Evolutionary conservation across 306 rosid species (phyloP).

Genomic region (Calophaca sinica): DNA sequence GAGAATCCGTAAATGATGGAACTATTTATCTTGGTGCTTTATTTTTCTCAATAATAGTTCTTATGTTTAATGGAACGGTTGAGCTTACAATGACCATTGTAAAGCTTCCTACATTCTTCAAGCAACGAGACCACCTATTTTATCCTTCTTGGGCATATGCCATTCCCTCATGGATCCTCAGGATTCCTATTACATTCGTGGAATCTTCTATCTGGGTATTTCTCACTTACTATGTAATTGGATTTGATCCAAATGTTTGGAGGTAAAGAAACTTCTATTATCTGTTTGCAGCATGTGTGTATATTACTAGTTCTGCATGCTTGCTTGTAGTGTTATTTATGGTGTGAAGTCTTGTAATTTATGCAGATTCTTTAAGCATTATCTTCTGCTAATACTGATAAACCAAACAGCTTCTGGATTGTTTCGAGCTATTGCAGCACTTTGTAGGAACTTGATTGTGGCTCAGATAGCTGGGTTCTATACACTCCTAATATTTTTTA

Average conservation of each 20-base stretch:
- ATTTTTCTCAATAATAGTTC: conserved; percentile 48
- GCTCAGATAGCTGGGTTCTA: conserved; percentile 53
- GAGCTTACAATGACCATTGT: conserved; percentile 61
- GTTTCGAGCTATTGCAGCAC: conserved; percentile 59
- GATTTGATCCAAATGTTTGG: conserved; percentile 61
- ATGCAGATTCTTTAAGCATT: conserved; percentile 58
- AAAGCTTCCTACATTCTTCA: conserved; percentile 69
- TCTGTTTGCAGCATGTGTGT: neutral
- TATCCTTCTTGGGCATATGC: conserved; percentile 75
- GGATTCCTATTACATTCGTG: conserved; percentile 49
- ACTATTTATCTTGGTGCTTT: conserved; percentile 58
- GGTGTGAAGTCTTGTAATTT: conserved; percentile 1
- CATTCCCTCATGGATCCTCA: conserved; percentile 64
- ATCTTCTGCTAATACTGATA: conserved; percentile 46
- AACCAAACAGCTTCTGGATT: conserved; percentile 63
- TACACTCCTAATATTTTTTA: conserved; percentile 42
- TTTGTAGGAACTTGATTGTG: conserved; percentile 56
- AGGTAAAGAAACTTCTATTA: conserved; percentile 52
- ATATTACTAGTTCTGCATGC: neutral
- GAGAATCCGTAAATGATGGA: conserved; percentile 58
- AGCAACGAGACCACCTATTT: conserved; percentile 67
- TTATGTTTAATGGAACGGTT: conserved; percentile 62
- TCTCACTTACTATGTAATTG: conserved; percentile 62
- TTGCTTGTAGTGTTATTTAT: conserved; percentile 17
- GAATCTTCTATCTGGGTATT: conserved; percentile 67